Percentiles rank a stretch among this genome's conserved stretches.
These are phyloP conservation scores for Dittrichia graveolens DNA, from an alignment of 129 eudicot genomes.

Conservation along the genomic window DNA sequence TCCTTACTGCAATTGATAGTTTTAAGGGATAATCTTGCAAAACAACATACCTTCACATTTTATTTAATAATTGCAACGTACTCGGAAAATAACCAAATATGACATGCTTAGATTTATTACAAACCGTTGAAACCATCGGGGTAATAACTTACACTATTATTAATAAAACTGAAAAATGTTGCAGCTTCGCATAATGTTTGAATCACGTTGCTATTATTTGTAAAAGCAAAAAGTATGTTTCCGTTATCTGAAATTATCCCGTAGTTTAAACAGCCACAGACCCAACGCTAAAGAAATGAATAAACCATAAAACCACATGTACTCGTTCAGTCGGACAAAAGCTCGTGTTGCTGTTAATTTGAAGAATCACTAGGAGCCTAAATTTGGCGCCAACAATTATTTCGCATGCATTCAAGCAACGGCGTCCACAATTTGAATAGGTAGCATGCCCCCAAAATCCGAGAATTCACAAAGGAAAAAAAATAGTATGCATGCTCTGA, in stretches of 20 bases:
- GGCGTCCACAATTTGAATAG: slow-evolving; percentile 42
- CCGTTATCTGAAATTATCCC: neutral
- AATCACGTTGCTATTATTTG: neutral
- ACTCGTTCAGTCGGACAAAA: neutral
- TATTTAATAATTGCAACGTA: too few species aligned
- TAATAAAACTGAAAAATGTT: too few species aligned
- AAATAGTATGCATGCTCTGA: slow-evolving; percentile 28
- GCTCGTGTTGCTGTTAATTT: neutral
- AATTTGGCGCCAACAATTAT: slow-evolving; percentile 52
- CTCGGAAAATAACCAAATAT: too few species aligned
- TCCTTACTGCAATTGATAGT: too few species aligned
- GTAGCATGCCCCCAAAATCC: slow-evolving; percentile 38
- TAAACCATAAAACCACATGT: neutral
- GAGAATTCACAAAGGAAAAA: slow-evolving; percentile 32
- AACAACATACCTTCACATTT: too few species aligned
- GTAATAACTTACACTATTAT: too few species aligned
- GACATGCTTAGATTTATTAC: too few species aligned
- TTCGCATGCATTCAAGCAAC: slow-evolving; percentile 41
- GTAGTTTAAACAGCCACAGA: neutral
- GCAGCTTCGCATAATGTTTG: too few species aligned
- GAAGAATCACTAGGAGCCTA: slow-evolving; percentile 32
- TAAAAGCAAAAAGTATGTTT: neutral
- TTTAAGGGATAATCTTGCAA: too few species aligned
- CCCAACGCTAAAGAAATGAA: neutral
- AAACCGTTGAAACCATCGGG: too few species aligned